These are phyloP conservation scores for Voacanga thouarsii DNA, from an alignment of 257 asterid genomes.

Conservation along the genomic window DNA sequence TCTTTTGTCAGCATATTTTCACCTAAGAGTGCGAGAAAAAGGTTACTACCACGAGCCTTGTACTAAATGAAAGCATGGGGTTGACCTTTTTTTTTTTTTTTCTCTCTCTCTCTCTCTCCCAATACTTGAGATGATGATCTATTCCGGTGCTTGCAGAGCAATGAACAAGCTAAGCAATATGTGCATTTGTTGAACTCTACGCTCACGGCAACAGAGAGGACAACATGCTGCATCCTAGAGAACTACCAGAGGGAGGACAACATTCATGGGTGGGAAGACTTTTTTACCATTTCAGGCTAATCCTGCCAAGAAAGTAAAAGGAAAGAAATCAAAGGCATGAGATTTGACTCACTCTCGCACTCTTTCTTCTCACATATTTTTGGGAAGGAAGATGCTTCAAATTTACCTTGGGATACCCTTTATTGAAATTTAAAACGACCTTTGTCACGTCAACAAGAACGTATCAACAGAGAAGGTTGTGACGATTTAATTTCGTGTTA, in stretches of 20 bases:
- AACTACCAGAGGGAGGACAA: constrained; percentile 75
- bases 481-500: no score
- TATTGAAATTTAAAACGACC: neutral
- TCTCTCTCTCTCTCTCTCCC: no score
- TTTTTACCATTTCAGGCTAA: constrained; percentile 62
- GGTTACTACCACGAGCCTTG: neutral
- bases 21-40: neutral
- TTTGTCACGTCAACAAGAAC: no score
- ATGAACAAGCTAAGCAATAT: constrained; percentile 69
- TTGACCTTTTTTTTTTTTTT: neutral
- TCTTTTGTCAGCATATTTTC: neutral
- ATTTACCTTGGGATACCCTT: neutral
- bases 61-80: neutral
- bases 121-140: neutral
- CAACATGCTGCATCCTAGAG: constrained; percentile 85
- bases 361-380: neutral
- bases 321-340: constrained; percentile 53
- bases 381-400: neutral
- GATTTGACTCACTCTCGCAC: neutral
- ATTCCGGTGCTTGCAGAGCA: constrained; percentile 48
- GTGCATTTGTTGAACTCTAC: constrained; percentile 94
- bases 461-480: no score
- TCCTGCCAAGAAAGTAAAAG: constrained; percentile 53
- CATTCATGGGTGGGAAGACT: constrained; percentile 65
- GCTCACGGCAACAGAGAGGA: constrained; percentile 94